Conservation (phyloP, 2,329 filamentous ascomycete species). For the Cytospora paraplurivora region DNA sequence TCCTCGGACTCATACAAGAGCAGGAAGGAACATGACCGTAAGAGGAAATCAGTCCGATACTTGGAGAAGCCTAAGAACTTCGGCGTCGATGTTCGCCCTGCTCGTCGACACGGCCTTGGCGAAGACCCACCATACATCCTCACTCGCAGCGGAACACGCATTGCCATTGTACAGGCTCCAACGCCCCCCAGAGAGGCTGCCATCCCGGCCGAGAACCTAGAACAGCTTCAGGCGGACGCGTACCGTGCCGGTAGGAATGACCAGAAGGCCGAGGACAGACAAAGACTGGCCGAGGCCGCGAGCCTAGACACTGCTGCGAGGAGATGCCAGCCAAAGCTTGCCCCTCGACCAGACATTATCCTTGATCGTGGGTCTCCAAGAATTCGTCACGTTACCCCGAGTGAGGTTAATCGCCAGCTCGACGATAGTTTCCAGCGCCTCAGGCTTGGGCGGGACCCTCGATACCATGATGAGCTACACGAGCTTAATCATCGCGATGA, state of each 20-base stretch:
- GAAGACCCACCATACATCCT: conserved; percentile 18
- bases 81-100: conserved; percentile 3
- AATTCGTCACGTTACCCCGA: conserved; percentile 17
- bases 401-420: conserved; percentile 25
- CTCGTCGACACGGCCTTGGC: conserved; percentile 9
- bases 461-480: conserved; percentile 1
- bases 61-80: conserved; percentile 15
- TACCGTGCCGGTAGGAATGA: conserved; percentile 17
- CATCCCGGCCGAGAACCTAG: conserved; percentile 10
- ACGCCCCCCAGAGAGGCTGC: conserved; percentile 3
- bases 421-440: conserved; percentile 3
- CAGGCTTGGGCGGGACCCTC: not conserved
- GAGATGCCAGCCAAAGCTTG: conserved; percentile 14
- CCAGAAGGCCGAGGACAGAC: conserved; percentile 11
- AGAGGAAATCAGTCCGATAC: conserved; percentile 1
- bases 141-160: conserved; percentile 14
- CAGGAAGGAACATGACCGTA: not conserved
- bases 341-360: conserved; percentile 7
- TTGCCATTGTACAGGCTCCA: conserved; percentile 10
- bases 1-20: conserved; percentile 11
- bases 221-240: conserved; percentile 9
- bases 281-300: not conserved
- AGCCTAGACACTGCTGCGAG: conserved; percentile 10
- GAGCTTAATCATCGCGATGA: not conserved
- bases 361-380: not conserved